Evolutionary conservation across 1,139 yeast genomes (phyloP).

Genomic region (Candida dubliniensis): DNA sequence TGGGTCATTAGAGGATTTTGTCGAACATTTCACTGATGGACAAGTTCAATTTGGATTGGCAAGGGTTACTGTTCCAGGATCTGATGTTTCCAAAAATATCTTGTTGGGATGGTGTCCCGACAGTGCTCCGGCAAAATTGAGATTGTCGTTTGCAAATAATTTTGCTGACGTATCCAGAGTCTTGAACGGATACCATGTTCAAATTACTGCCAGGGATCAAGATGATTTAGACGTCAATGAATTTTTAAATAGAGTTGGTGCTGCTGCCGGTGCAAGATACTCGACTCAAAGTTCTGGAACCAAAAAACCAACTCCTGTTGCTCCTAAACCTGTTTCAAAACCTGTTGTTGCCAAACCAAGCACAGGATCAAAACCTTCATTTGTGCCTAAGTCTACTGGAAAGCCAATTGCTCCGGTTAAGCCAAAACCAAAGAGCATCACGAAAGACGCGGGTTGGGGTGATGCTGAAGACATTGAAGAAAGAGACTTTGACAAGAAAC

Average conservation of each 20-base stretch:
- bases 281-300: conserved; percentile 50
- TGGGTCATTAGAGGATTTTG: conserved; percentile 74
- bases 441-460: conserved; percentile 65
- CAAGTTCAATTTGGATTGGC: conserved; percentile 89
- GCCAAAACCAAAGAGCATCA: conserved; percentile 24
- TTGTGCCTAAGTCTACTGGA: conserved; percentile 41
- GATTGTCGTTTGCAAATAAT: conserved; percentile 74
- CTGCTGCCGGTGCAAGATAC: conserved; percentile 96
- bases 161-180: conserved; percentile 71
- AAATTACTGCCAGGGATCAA: conserved; percentile 91
- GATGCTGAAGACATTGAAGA: conserved; percentile 64
- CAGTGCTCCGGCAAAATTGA: conserved; percentile 71
- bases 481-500: conserved; percentile 64
- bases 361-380: conserved; percentile 23
- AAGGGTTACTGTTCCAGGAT: conserved; percentile 84
- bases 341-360: conserved; percentile 25
- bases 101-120: conserved; percentile 95
- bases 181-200: conserved; percentile 86
- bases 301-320: conserved; percentile 14
- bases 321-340: conserved; percentile 16
- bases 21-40: conserved; percentile 81
- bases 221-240: conserved; percentile 85
- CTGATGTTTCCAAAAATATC: conserved; percentile 80
- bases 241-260: conserved; percentile 71
- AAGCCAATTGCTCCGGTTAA: conserved; percentile 34